Conservation (phyloP, 768 basidiomycete genomes). For the Collybia sordida region DNA sequence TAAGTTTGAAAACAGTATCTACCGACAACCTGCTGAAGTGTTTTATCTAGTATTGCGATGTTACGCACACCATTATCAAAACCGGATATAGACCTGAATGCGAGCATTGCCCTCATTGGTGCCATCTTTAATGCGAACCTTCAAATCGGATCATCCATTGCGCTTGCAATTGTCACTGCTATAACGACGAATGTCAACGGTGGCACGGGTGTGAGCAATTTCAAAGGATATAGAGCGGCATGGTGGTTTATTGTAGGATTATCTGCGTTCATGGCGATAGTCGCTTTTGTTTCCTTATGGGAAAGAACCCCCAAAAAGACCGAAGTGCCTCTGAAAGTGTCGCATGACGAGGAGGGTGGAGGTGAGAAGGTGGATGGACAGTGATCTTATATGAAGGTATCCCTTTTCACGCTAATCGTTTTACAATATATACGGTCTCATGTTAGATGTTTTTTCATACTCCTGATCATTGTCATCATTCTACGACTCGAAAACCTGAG, state of each 20-base stretch:
- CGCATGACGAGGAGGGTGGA: no score
- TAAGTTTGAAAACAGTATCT: conserved; percentile 17
- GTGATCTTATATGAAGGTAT: no score
- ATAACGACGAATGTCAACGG: conserved; percentile 30
- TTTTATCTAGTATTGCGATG: conserved; percentile 40
- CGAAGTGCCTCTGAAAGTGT: no score
- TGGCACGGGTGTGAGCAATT: conserved; percentile 9
- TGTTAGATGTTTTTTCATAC: no score
- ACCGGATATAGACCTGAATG: conserved; percentile 34
- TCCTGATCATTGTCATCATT: no score
- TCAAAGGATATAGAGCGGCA: conserved; percentile 13
- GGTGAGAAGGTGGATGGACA: no score
- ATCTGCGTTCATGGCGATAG: conserved; percentile 12
- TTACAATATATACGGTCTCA: no score
- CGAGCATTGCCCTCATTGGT: conserved; percentile 33
- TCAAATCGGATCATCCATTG: conserved; percentile 49
- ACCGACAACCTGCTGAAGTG: neutral
- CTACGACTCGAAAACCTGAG: no score
- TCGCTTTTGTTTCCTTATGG: conserved; percentile 8
- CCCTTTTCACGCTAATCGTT: no score
- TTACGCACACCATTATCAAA: conserved; percentile 41
- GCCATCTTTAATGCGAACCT: conserved; percentile 58
- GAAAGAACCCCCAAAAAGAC: no score
- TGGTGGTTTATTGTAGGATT: conserved; percentile 16
- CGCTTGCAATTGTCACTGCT: conserved; percentile 36